A percentile compares a stretch with the other conserved stretches of the same genome.
Conservation (phyloP, 352 stramenopile species). For the Pythium rhizo-oryzae region DNA sequence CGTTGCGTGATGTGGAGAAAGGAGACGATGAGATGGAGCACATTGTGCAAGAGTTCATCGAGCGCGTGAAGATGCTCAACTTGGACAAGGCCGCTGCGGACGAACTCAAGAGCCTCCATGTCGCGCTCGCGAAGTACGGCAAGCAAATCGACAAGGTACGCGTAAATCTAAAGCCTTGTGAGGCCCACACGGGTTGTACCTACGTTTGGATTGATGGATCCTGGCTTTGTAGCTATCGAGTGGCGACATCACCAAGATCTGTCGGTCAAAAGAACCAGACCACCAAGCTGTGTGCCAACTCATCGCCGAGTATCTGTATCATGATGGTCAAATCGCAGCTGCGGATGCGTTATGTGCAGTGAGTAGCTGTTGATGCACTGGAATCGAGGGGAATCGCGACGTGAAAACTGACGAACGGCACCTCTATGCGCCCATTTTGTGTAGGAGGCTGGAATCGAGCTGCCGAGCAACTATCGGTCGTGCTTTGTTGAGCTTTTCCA, state of each 20-base stretch:
- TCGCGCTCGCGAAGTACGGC: slow-evolving; percentile 72
- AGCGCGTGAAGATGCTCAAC: slow-evolving; percentile 64
- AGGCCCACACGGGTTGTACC: neutral
- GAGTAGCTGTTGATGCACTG: neutral
- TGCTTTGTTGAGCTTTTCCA: slow-evolving; percentile 73
- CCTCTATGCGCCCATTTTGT: neutral
- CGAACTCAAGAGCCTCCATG: slow-evolving; percentile 71
- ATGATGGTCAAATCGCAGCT: slow-evolving; percentile 75
- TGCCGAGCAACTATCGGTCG: slow-evolving; percentile 50
- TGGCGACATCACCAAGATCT: slow-evolving; percentile 71
- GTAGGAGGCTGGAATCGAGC: slow-evolving; percentile 62
- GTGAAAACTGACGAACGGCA: neutral
- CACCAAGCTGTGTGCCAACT: slow-evolving; percentile 65
- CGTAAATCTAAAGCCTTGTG: neutral
- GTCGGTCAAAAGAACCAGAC: slow-evolving; percentile 58
- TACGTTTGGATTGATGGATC: neutral
- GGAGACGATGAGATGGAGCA: slow-evolving; percentile 68
- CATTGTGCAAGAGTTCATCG: slow-evolving; percentile 68
- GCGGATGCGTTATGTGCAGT: slow-evolving; percentile 75
- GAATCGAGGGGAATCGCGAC: neutral
- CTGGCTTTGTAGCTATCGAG: slow-evolving; percentile 34
- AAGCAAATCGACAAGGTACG: slow-evolving; percentile 84
- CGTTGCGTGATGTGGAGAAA: slow-evolving; percentile 35
- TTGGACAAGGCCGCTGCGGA: slow-evolving; percentile 71
- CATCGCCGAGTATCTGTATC: slow-evolving; percentile 79